These are phyloP conservation scores for Spiraea crenata DNA, from an alignment of 331 rosid genomes.

Conservation along the genomic window DNA sequence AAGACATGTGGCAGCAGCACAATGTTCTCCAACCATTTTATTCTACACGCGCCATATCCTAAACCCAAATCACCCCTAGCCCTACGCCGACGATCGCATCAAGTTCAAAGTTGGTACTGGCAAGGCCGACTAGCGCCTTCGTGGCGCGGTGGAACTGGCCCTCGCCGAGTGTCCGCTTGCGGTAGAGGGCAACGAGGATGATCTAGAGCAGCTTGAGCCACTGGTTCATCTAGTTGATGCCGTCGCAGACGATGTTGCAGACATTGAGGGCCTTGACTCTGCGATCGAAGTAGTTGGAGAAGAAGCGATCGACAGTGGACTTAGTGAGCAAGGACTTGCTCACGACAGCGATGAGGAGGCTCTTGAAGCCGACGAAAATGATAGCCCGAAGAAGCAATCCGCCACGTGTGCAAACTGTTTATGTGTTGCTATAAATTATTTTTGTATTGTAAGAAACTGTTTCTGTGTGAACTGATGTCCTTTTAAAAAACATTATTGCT, in stretches of 20 bases:
- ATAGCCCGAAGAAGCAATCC: constrained; percentile 49
- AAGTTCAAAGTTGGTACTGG: no score
- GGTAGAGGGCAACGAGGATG: constrained; percentile 57
- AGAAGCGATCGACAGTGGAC: constrained; percentile 65
- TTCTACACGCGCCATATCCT: no score
- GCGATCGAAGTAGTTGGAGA: constrained; percentile 65
- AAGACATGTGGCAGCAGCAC: no score
- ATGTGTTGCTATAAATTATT: no score
- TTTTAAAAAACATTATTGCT: no score
- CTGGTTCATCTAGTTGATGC: constrained; percentile 72
- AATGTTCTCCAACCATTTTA: no score
- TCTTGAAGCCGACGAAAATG: constrained; percentile 44
- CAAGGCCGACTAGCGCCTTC: constrained; percentile 73
- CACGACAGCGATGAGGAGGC: constrained; percentile 46
- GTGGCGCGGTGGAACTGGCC: constrained; percentile 88
- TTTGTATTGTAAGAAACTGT: no score
- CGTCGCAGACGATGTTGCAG: constrained; percentile 85
- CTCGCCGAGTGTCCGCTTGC: constrained; percentile 58
- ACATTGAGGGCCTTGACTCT: constrained; percentile 83
- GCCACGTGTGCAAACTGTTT: constrained; percentile 49
- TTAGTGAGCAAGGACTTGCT: constrained; percentile 30
- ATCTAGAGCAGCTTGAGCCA: constrained; percentile 78
- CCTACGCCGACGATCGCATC: no score
- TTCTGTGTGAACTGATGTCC: no score
- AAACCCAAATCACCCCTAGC: no score